phyloP scores from a whole-genome alignment of 2,329 filamentous ascomycete species.

The Clarireedia paspali region DNA sequence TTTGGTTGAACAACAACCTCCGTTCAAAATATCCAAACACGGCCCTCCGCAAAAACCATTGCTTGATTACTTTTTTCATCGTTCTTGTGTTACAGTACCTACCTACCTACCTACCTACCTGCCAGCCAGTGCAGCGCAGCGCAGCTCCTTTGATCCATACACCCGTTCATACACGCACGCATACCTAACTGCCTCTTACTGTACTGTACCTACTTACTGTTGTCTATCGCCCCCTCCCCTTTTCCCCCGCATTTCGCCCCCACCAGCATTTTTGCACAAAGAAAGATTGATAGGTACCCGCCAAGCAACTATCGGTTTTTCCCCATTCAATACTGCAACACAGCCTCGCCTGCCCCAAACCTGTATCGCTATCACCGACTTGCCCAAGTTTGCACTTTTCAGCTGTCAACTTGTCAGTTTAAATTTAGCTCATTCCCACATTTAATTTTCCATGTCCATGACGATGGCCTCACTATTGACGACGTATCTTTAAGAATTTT shows the following conservation, averaged over 20 bases:
- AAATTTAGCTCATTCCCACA: background rate
- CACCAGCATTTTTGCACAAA: background rate
- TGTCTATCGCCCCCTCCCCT: background rate
- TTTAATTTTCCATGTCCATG: background rate
- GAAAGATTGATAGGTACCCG: background rate
- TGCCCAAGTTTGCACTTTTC: background rate
- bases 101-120: background rate
- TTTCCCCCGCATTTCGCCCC: conserved; percentile 8
- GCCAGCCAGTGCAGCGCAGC: background rate
- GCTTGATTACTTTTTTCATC: background rate
- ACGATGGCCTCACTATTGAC: background rate
- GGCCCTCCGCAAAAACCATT: background rate
- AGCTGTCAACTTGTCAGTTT: conserved; percentile 1
- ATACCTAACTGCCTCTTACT: too few species aligned
- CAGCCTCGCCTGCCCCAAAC: conserved; percentile 1
- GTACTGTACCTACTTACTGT: too few species aligned
- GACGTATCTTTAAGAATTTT: background rate
- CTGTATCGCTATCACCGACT: background rate
- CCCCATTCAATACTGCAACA: conserved; percentile 5
- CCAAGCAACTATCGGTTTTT: conserved; percentile 1
- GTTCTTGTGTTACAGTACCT: background rate
- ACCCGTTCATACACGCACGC: too few species aligned
- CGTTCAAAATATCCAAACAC: background rate
- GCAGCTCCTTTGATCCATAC: background rate
- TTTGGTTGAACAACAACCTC: background rate